Conservation (phyloP, 139 green algal species). For the Tetraselmis chui region DNA sequence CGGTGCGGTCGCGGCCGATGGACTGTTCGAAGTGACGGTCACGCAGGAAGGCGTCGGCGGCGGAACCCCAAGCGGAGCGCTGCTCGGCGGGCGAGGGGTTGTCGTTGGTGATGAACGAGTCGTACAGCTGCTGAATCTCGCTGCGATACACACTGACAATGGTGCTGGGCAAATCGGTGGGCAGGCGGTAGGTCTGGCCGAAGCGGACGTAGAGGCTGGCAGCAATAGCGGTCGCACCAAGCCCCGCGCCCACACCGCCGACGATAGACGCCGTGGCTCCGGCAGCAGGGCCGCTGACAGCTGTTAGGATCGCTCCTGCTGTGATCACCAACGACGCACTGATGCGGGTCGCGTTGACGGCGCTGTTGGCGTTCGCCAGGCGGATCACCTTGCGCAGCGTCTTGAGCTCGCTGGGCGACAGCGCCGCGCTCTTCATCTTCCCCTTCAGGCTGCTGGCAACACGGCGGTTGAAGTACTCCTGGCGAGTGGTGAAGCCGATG, state of each 20-base stretch:
- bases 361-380: not conserved
- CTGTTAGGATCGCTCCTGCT: not conserved
- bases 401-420: not conserved
- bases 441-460: not conserved
- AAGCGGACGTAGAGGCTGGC: not conserved
- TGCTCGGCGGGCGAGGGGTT: not conserved
- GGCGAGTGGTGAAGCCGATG: not conserved
- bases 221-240: not conserved
- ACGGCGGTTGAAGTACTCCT: not conserved
- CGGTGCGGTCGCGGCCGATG: not conserved
- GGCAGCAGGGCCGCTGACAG: not conserved
- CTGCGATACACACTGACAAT: not conserved
- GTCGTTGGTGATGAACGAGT: not conserved
- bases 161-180: not conserved
- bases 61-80: not conserved
- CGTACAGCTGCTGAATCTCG: not conserved
- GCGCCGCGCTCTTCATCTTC: not conserved
- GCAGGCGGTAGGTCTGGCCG: not conserved
- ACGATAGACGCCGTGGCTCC: not conserved
- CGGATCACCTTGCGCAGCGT: not conserved
- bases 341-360: not conserved
- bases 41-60: not conserved
- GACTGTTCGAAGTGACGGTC: not conserved
- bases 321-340: not conserved
- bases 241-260: not conserved